A percentile compares a stretch with the other conserved stretches of the same genome.
These are phyloP conservation scores for Aspergillus sp. DNA, from an alignment of 2,329 filamentous ascomycete species.

Conservation along the genomic window DNA sequence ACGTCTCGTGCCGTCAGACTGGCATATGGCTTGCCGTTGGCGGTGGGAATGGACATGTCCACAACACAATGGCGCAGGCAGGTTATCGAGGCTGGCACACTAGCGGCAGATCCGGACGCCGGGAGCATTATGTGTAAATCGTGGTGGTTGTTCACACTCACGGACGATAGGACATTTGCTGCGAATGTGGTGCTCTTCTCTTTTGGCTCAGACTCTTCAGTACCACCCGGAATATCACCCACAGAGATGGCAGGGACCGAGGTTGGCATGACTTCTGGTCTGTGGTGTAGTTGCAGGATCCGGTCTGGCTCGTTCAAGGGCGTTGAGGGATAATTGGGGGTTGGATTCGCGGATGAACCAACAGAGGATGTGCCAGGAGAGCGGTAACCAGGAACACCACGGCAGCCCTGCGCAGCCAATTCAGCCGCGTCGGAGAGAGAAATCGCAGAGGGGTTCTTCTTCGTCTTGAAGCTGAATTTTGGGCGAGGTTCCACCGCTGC, in stretches of 20 bases:
- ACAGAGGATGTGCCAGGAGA: slow-evolving; percentile 36
- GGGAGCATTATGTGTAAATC: slow-evolving; percentile 71
- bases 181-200: slow-evolving; percentile 48
- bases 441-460: slow-evolving; percentile 48
- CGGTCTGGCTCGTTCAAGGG: slow-evolving; percentile 29
- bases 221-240: slow-evolving; percentile 11
- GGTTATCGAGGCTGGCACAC: slow-evolving; percentile 64
- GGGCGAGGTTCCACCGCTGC: slow-evolving; percentile 62
- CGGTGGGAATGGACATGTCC: slow-evolving; percentile 64
- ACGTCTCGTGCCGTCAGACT: slow-evolving; percentile 63
- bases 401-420: slow-evolving; percentile 42
- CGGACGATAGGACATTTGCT: slow-evolving; percentile 40
- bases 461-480: slow-evolving; percentile 74
- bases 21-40: slow-evolving; percentile 56
- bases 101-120: slow-evolving; percentile 59
- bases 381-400: slow-evolving; percentile 35
- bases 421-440: slow-evolving; percentile 51
- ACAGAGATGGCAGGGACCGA: slow-evolving; percentile 22
- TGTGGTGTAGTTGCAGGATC: slow-evolving; percentile 19
- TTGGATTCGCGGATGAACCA: slow-evolving; percentile 29
- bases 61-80: slow-evolving; percentile 64
- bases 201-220: slow-evolving; percentile 10
- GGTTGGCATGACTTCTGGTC: slow-evolving; percentile 29
- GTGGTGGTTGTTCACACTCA: slow-evolving; percentile 60
- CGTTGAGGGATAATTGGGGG: slow-evolving; percentile 29